Base-by-base conservation (phyloP, 208 protist genomes). In the Trypanosoma congolense region DNA sequence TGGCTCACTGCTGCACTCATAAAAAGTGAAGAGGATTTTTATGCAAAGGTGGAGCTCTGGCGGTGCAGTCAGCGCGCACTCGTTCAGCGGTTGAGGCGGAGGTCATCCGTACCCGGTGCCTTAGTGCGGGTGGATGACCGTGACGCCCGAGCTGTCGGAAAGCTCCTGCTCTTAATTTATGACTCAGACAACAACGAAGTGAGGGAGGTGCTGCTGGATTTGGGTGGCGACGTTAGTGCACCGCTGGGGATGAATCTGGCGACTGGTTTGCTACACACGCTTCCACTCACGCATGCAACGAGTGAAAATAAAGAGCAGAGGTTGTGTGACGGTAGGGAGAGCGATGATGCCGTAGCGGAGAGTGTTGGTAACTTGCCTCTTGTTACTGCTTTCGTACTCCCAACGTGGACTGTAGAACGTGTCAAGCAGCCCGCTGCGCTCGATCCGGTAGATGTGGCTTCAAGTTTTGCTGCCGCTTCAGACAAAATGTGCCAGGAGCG, bases 161-260 rank as follows among this genome's bases (percentile, higher is more conserved):
- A 53, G 28, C 50, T 93, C 16, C 56, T 89, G 14, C 57, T 93
- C 12, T 66, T 93, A 2, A 42, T 93, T 6, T 93, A 87, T 67
- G 76, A 95, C 58, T 66, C 72, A 25, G 74, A 75, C 28, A 67
- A 46, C 33, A 91, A 90, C 60, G 66, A 69, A 2, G 65, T 93
- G 25, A 65, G 75, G 67, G 83, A 92, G 57, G 77, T 92, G 55
- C 43, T 62, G 22, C 54, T 92, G 31, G 73, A 92, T 22, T 71
- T 96, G 59, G 69, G 66, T n/a, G 46, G 52, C 3, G 50, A 73
- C 14, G 57, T 67, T 1, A 73, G 75, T 52, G 66, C 75, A 8
- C 70, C 75, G 8, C 64, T 96, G 1, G 86, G 89, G 8, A 68
- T 87, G 28, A 74, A 68, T 49, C 55, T 96, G 3, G 83, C 83